Percentiles rank a stretch among this genome's conserved stretches.
These are phyloP conservation scores for Pythium periplocum DNA, from an alignment of 352 stramenopile genomes.

Conservation along the genomic window DNA sequence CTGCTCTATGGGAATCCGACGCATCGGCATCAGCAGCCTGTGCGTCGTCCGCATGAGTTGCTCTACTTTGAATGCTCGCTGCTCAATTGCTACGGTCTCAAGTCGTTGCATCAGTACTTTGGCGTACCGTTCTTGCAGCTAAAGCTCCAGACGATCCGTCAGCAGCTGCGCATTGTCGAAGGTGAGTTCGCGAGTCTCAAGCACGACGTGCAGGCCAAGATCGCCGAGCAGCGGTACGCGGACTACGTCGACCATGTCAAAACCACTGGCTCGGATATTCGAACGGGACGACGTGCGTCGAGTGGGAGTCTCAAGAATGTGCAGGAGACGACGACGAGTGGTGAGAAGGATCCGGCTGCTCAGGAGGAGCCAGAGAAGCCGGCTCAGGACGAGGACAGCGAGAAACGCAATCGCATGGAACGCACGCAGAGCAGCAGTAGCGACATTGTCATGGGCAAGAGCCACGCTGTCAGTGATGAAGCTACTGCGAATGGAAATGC, in stretches of 20 bases:
- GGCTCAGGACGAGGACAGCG: neutral
- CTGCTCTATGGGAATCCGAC: constrained; percentile 49
- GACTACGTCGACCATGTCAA: constrained; percentile 76
- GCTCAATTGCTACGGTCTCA: constrained; percentile 80
- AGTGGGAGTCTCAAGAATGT: neutral
- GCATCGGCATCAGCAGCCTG: constrained; percentile 24
- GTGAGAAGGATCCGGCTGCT: constrained; percentile 2
- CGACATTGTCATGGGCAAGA: constrained; percentile 25
- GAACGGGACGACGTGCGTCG: constrained; percentile 41
- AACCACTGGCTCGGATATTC: constrained; percentile 63
- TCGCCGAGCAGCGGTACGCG: constrained; percentile 63
- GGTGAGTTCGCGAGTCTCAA: constrained; percentile 68
- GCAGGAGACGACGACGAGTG: constrained; percentile 6
- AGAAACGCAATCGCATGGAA: constrained; percentile 3
- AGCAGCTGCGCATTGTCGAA: constrained; percentile 73
- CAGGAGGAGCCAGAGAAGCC: constrained; percentile 6
- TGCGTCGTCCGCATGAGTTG: constrained; percentile 50
- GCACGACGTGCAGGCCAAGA: constrained; percentile 63
- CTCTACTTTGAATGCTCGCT: constrained; percentile 85
- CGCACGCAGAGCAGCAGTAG: constrained; percentile 28
- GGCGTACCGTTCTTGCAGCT: constrained; percentile 79
- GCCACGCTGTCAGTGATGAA: neutral
- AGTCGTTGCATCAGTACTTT: constrained; percentile 83
- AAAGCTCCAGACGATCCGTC: constrained; percentile 68
- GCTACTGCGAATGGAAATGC: neutral